These are phyloP conservation scores for Akebia trifoliata DNA, from an alignment of 164 flowering plant genomes.

Conservation along the genomic window DNA sequence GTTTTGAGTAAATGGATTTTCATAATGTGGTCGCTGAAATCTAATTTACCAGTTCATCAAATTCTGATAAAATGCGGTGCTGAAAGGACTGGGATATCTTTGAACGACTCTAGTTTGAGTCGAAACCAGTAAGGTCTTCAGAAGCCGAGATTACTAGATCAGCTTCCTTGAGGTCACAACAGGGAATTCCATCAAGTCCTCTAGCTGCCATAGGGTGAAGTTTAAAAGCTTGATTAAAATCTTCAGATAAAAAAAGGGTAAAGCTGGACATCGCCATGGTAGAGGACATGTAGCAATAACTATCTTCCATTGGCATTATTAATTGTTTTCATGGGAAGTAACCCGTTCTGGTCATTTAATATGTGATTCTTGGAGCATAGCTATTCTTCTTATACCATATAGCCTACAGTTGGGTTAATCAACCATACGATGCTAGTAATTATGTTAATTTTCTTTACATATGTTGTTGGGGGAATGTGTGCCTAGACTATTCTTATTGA, in stretches of 20 bases:
- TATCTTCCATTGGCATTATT: too few relatives aligned
- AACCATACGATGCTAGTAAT: neutral
- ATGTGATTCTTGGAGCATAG: neutral
- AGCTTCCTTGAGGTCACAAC: neutral
- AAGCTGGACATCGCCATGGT: neutral
- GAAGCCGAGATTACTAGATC: neutral
- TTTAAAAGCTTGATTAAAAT: neutral
- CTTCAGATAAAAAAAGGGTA: neutral
- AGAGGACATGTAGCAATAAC: too few relatives aligned
- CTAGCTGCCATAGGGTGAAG: neutral
- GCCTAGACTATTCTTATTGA: neutral
- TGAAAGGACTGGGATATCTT: too few relatives aligned
- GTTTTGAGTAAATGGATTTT: too few relatives aligned
- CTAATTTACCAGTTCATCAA: too few relatives aligned
- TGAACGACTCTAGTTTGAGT: too few relatives aligned
- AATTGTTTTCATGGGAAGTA: too few relatives aligned
- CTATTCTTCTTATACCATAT: neutral
- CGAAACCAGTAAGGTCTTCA: neutral
- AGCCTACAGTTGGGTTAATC: neutral
- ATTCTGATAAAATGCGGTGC: too few relatives aligned
- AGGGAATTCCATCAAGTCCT: neutral
- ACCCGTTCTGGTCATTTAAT: neutral
- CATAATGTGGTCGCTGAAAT: too few relatives aligned
- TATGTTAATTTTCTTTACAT: neutral
- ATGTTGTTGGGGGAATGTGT: neutral